phyloP scores from a whole-genome alignment of 768 basidiomycete species.

The Suillus subaureus region DNA sequence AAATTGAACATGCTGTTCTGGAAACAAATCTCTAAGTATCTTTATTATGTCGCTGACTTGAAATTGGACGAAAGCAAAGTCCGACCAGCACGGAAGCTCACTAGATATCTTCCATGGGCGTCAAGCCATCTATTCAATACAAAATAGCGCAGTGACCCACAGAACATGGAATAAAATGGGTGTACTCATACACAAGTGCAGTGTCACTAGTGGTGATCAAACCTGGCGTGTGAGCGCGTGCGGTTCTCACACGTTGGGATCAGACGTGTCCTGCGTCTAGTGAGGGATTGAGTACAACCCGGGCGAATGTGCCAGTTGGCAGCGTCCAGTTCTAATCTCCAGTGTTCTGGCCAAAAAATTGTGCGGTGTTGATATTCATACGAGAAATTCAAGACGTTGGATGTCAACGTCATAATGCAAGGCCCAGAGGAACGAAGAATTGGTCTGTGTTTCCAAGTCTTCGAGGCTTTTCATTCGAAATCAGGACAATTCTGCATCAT shows the following conservation, averaged over 20 bases:
- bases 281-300: background rate
- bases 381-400: no score
- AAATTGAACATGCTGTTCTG: background rate
- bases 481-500: background rate
- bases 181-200: background rate
- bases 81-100: background rate
- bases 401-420: background rate
- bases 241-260: background rate
- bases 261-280: background rate
- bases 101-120: background rate
- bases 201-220: background rate
- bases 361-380: background rate
- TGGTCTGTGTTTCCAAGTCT: no score
- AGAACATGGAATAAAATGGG: background rate
- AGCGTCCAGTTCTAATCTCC: constrained; percentile 25
- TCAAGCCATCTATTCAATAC: background rate
- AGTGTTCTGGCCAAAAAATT: constrained; percentile 29
- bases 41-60: background rate
- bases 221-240: background rate
- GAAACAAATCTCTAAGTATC: background rate
- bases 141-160: background rate
- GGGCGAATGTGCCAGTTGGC: background rate
- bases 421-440: no score
- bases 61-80: background rate
- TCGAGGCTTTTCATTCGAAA: no score